Evolutionary conservation across 257 asterid genomes (phyloP).

Genomic region (Solanum corneliomulleri): DNA sequence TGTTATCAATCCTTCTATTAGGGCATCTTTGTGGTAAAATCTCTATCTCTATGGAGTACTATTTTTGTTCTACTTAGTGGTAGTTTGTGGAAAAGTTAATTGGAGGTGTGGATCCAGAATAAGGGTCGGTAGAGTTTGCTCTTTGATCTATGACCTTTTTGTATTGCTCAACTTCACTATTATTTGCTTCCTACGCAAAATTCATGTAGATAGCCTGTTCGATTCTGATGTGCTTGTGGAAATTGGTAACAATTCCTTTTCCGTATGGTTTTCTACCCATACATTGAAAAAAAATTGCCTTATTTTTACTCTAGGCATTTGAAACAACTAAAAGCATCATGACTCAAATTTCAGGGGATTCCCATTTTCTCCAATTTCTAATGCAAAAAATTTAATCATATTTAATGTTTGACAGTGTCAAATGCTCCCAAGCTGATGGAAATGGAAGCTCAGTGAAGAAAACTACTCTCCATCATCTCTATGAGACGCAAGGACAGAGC

Average conservation of each 20-base stretch:
- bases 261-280: no score
- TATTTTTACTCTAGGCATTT: not conserved
- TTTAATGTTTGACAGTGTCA: constrained; percentile 36
- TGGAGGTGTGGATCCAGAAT: not conserved
- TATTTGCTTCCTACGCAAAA: not conserved
- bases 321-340: not conserved
- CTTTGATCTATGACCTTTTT: not conserved
- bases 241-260: not conserved
- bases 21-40: constrained; percentile 37
- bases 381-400: not conserved
- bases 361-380: not conserved
- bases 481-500: constrained; percentile 92
- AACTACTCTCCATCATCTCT: constrained; percentile 92
- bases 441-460: constrained; percentile 60
- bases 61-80: not conserved
- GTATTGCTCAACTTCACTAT: not conserved
- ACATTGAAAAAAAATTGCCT: not conserved
- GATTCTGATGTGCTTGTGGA: not conserved
- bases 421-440: constrained; percentile 65
- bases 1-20: constrained; percentile 9
- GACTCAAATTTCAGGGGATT: not conserved
- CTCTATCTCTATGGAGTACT: not conserved
- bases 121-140: not conserved
- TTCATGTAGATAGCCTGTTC: not conserved
- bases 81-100: not conserved